phyloP scores from a whole-genome alignment of 768 basidiomycete genomes.

The Epithele typhae region DNA sequence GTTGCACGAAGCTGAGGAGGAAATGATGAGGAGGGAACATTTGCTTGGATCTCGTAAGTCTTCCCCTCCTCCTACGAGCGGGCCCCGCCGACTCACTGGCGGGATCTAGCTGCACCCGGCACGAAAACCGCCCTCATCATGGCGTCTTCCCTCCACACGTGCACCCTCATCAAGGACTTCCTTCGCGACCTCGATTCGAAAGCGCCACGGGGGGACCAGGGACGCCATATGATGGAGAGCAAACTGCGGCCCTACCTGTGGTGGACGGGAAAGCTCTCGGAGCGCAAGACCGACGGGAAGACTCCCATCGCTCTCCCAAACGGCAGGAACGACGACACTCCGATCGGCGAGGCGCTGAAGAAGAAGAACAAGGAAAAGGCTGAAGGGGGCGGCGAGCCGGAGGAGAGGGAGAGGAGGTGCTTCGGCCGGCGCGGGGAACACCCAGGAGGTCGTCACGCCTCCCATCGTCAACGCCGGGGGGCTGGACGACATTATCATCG shows the following conservation, averaged over 20 bases:
- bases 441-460: conserved; percentile 1
- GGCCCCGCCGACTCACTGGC: background rate
- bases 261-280: conserved; percentile 64
- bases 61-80: background rate
- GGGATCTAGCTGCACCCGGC: conserved; percentile 39
- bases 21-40: conserved; percentile 63
- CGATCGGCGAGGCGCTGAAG: conserved; percentile 68
- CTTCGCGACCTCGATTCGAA: conserved; percentile 59
- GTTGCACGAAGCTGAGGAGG: conserved; percentile 85
- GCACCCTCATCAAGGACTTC: conserved; percentile 73
- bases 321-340: conserved; percentile 23
- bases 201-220: conserved; percentile 57
- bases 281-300: conserved; percentile 34
- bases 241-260: conserved; percentile 70
- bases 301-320: conserved; percentile 23
- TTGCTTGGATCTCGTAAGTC: conserved; percentile 19
- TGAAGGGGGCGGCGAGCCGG: conserved; percentile 57
- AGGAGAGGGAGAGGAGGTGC: conserved; percentile 77
- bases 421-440: conserved; percentile 16
- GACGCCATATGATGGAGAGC: conserved; percentile 73
- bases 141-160: conserved; percentile 76
- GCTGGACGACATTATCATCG: conserved; percentile 7
- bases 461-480: conserved; percentile 13
- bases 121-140: conserved; percentile 83
- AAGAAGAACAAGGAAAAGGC: conserved; percentile 66